phyloP scores from a whole-genome alignment of 345 rosid genomes.

The Carallia pectinifolia region DNA sequence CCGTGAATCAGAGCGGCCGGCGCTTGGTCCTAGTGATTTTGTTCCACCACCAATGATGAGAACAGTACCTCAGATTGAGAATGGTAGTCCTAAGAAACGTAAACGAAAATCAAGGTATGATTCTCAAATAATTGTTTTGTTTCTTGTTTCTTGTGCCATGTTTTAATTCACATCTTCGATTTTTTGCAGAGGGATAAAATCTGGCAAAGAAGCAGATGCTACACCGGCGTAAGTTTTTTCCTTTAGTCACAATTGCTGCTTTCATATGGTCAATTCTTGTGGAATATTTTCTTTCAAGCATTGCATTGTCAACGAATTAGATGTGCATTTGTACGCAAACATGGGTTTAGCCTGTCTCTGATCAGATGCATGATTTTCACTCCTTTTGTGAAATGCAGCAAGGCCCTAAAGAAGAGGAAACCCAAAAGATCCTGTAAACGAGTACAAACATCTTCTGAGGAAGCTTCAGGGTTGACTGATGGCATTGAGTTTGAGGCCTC shows the following conservation, averaged over 20 bases:
- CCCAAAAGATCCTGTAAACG: constrained; percentile 11
- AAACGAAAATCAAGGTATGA: constrained; percentile 53
- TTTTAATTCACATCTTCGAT: constrained; percentile 8
- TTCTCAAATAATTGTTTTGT: not conserved
- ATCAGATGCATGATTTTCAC: constrained; percentile 2
- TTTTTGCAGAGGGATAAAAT: constrained; percentile 33
- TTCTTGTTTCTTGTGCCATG: not conserved
- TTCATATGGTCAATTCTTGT: not conserved
- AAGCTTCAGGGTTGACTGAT: constrained; percentile 5
- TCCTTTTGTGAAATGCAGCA: constrained; percentile 25
- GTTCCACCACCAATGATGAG: constrained; percentile 32
- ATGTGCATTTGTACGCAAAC: not conserved
- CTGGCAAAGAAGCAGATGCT: constrained; percentile 25
- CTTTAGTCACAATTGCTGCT: not conserved
- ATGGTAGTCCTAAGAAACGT: constrained; percentile 27
- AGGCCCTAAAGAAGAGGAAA: constrained; percentile 21
- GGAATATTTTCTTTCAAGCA: not conserved
- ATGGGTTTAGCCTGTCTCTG: not conserved
- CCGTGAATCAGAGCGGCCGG: constrained; percentile 77
- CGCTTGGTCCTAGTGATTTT: constrained; percentile 55
- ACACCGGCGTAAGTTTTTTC: constrained; percentile 26
- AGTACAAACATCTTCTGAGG: constrained; percentile 13
- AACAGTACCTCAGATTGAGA: constrained; percentile 33
- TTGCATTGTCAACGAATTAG: not conserved
- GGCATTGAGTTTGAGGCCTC: constrained; percentile 13